Base-by-base conservation (phyloP, 352 stramenopile genomes). In the Phytophthora tentaculata region DNA sequence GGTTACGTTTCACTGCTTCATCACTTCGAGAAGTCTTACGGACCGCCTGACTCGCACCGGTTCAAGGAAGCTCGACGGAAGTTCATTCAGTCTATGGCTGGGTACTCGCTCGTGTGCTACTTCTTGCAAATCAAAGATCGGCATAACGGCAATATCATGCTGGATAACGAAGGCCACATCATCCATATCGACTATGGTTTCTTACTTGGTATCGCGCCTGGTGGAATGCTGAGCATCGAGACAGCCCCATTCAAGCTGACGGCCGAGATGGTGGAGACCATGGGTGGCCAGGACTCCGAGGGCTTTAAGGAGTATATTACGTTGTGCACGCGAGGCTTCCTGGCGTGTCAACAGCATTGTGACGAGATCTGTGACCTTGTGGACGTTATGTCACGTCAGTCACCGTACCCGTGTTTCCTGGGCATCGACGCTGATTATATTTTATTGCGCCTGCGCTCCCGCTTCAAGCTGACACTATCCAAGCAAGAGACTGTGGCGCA, bases 101-200 rank as follows among this genome's bases (percentile, higher is more conserved):
- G 91, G 7, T 99, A 99, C 84, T 99, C 96, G 43, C 82, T 99
- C 19, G 96, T 99, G 44, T 96, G 84, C 43, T 99, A 99, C 72
- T 90, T 99, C 24, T 77, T 99, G 26, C 96, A 98, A 68, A 94
- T 99, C 72, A 99, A 99, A 74, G 98, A 99, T 83, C 91, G 97
- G 7, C 98, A 99, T 91, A 99, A 99, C 65, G 98, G 97, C 41
- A 99, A 99, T 73, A 99, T 99, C 51, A 99, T 99, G 93, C 91
- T 99, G 53, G 97, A 99, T 79, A 98, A 94, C 48, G 87, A 97
- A 79, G 98, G 98, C 14, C 97, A 98, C 76, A 88, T 99, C 10
- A 98, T 99, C 65, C 97, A 99, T 79, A 99, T 99, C 67, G 98
- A 99, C 77, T 99, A 99, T 83, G 98, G 98, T 8, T 99, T 99